These are phyloP conservation scores for Mortierella antarctica DNA, from an alignment of 192 early-diverging fungal species.

Conservation along the genomic window DNA sequence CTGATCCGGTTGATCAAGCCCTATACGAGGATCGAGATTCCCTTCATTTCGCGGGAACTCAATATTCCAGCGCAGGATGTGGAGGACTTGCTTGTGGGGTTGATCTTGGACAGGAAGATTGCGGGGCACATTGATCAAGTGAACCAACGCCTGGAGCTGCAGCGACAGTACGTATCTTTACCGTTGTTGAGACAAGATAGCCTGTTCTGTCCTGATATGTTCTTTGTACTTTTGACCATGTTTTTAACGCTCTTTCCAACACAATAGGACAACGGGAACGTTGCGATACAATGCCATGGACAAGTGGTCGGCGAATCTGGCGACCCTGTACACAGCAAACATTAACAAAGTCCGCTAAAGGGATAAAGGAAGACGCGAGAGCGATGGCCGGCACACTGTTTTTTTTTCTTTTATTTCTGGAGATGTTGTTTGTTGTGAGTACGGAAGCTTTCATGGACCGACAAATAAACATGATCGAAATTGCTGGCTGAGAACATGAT, in stretches of 20 bases:
- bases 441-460: too few species aligned
- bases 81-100: conserved; percentile 85
- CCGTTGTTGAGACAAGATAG: neutral
- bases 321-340: conserved; percentile 68
- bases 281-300: conserved; percentile 74
- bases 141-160: conserved; percentile 78
- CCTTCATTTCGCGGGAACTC: conserved; percentile 83
- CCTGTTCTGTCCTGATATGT: neutral
- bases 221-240: neutral
- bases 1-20: conserved; percentile 87
- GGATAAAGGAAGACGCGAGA: conserved; percentile 17
- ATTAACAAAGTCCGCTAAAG: conserved; percentile 63
- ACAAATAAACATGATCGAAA: too few species aligned
- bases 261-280: conserved; percentile 67
- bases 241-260: neutral
- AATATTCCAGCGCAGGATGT: conserved; percentile 82
- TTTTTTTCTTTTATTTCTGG: too few species aligned
- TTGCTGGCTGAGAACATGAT: too few species aligned
- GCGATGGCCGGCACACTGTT: too few species aligned
- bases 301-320: conserved; percentile 76
- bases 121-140: conserved; percentile 92
- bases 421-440: too few species aligned
- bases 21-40: conserved; percentile 91
- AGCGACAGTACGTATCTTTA: conserved; percentile 67
- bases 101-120: conserved; percentile 92